phyloP scores from a whole-genome alignment of 2,329 filamentous ascomycete species.

The Fusarium clavum region DNA sequence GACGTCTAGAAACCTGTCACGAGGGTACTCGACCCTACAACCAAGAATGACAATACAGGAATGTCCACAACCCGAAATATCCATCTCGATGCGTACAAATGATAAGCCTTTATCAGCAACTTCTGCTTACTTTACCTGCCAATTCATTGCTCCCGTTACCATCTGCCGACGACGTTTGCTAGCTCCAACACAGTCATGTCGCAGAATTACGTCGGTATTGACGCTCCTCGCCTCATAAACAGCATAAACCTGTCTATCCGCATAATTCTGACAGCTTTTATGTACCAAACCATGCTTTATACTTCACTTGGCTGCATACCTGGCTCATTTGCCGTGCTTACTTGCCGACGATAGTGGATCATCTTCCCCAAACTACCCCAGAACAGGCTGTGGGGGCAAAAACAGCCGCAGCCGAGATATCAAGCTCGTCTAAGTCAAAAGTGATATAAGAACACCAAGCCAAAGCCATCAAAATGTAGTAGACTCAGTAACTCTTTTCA shows the following conservation, averaged over 20 bases:
- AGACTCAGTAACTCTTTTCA: slow-evolving; percentile 1
- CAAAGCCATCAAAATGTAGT: background rate
- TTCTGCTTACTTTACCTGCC: background rate
- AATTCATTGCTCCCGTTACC: slow-evolving; percentile 33
- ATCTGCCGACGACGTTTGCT: slow-evolving; percentile 31
- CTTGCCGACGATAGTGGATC: slow-evolving; percentile 34
- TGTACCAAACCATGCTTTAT: background rate
- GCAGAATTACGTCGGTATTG: slow-evolving; percentile 24
- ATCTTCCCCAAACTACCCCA: slow-evolving; percentile 30
- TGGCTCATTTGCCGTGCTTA: slow-evolving; percentile 26
- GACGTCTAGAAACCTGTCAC: background rate
- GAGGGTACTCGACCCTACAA: background rate
- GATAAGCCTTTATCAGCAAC: background rate
- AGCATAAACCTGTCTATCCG: accelerated
- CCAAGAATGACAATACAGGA: background rate
- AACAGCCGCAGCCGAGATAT: slow-evolving; percentile 27
- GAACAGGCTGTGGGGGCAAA: slow-evolving; percentile 21
- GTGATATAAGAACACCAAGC: slow-evolving; percentile 28
- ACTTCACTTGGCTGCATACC: accelerated
- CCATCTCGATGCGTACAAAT: background rate
- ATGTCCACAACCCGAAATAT: background rate
- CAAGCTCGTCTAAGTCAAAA: slow-evolving; percentile 27
- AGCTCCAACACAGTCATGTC: slow-evolving; percentile 29
- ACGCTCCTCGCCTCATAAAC: slow-evolving; percentile 24
- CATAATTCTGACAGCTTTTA: slow-evolving; percentile 9